phyloP scores from a whole-genome alignment of 1,139 yeast species.

The Yamadazyma dendronema region DNA sequence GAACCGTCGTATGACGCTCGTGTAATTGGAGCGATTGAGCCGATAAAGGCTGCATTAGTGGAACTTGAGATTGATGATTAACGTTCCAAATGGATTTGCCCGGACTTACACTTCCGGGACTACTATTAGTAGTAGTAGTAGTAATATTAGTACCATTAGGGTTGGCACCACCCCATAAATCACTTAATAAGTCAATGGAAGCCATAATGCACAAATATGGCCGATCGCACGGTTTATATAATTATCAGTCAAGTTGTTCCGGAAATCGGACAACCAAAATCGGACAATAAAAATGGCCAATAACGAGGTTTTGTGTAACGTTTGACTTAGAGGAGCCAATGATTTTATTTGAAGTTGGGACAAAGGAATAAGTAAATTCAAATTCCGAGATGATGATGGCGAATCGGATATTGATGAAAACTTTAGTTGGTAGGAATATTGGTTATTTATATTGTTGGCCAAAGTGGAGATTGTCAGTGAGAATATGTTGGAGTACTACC shows the following conservation, averaged over 20 bases:
- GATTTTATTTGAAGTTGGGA: not conserved
- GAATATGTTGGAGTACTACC: too few species aligned
- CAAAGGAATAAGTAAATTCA: not conserved
- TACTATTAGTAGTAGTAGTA: not conserved
- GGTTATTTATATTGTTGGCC: not conserved
- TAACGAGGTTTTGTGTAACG: slow-evolving; percentile 7
- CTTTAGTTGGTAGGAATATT: not conserved
- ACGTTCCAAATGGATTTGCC: not conserved
- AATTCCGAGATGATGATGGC: too few species aligned
- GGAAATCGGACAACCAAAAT: slow-evolving; percentile 11
- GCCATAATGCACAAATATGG: slow-evolving; percentile 6
- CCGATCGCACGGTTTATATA: slow-evolving; percentile 3
- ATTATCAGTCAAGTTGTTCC: slow-evolving; percentile 9
- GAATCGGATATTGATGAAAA: not conserved
- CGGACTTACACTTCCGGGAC: not conserved
- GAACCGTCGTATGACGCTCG: not conserved
- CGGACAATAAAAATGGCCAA: slow-evolving; percentile 7
- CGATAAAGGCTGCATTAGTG: too few species aligned
- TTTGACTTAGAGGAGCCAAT: not conserved
- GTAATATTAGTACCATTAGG: too few species aligned
- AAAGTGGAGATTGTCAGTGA: not conserved
- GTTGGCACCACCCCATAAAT: too few species aligned
- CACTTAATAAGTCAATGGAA: slow-evolving; percentile 14
- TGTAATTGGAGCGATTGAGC: not conserved
- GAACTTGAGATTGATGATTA: too few species aligned